phyloP scores from a whole-genome alignment of 2,329 filamentous ascomycete genomes.

The Helminthosporium solani region DNA sequence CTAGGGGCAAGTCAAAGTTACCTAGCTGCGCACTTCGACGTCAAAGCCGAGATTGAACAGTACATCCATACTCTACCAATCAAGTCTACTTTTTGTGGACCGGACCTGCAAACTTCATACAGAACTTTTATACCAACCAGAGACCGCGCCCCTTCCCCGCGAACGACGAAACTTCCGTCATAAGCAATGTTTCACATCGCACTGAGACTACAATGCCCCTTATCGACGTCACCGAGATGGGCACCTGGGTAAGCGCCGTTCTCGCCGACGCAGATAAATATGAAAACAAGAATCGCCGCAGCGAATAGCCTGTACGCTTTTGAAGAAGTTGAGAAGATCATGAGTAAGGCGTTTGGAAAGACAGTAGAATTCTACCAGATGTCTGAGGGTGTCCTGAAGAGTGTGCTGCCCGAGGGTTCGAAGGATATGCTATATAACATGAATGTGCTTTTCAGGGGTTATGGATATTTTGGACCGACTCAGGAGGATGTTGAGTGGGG shows the following conservation, averaged over 20 bases:
- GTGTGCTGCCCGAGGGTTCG: conserved; percentile 19
- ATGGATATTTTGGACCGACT: conserved; percentile 31
- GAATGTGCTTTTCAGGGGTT: conserved; percentile 25
- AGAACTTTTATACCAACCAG: conserved; percentile 44
- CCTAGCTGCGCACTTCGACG: conserved; percentile 56
- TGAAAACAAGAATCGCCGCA: conserved; percentile 48
- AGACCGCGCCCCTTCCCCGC: conserved; percentile 13
- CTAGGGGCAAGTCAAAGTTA: conserved; percentile 35
- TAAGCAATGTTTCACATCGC: conserved; percentile 14
- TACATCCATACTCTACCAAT: conserved; percentile 55
- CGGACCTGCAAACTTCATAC: conserved; percentile 59
- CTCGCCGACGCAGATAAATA: conserved; percentile 48
- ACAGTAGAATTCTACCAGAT: conserved; percentile 26
- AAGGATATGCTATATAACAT: conserved; percentile 29
- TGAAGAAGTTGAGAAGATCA: conserved; percentile 43
- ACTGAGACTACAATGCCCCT: conserved; percentile 41
- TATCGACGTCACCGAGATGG: conserved; percentile 51
- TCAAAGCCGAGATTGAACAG: conserved; percentile 57
- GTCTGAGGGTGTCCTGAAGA: conserved; percentile 29
- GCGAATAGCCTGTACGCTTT: conserved; percentile 46
- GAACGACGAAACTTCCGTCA: conserved; percentile 29
- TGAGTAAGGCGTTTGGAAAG: conserved; percentile 47
- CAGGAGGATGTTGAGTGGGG: conserved; percentile 29
- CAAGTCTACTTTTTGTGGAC: conserved; percentile 55
- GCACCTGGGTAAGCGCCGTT: conserved; percentile 46